These are phyloP conservation scores for Fennellomyces sp. DNA, from an alignment of 371 early-diverging fungal species.

Conservation along the genomic window DNA sequence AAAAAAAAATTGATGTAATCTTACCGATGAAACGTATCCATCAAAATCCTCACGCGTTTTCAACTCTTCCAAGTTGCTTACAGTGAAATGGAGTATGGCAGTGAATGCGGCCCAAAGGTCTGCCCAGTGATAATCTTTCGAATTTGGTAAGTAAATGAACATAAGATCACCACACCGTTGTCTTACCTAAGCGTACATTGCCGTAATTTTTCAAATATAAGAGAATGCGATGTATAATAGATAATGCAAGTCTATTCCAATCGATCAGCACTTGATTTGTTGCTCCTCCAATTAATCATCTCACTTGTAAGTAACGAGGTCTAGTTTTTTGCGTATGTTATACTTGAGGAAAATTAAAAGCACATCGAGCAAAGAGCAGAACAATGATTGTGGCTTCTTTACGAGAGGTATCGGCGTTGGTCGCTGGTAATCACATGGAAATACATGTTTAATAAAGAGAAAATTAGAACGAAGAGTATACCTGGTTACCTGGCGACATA, in stretches of 20 bases:
- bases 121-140: constrained; percentile 55
- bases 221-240: constrained; percentile 44
- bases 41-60: constrained; percentile 29
- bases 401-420: constrained; percentile 51
- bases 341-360: constrained; percentile 53
- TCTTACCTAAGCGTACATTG: constrained; percentile 48
- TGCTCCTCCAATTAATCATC: background rate
- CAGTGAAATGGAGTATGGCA: constrained; percentile 46
- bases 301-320: constrained; percentile 54
- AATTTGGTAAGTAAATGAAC: background rate
- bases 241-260: constrained; percentile 34
- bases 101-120: constrained; percentile 55
- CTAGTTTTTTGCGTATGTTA: constrained; percentile 58
- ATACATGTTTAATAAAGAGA: background rate
- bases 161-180: background rate
- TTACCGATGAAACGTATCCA: constrained; percentile 42
- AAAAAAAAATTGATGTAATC: too few species aligned
- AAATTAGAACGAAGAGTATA: background rate
- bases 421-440: constrained; percentile 19
- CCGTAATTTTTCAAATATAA: constrained; percentile 36
- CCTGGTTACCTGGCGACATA: constrained; percentile 40
- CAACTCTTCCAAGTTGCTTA: constrained; percentile 34
- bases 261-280: background rate
- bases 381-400: constrained; percentile 42
- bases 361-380: constrained; percentile 45